Evolutionary conservation across 805 yeast species (phyloP), one percentile per base, ranked within the genome.

Genomic region (Blastobotrys muscicola): DNA sequence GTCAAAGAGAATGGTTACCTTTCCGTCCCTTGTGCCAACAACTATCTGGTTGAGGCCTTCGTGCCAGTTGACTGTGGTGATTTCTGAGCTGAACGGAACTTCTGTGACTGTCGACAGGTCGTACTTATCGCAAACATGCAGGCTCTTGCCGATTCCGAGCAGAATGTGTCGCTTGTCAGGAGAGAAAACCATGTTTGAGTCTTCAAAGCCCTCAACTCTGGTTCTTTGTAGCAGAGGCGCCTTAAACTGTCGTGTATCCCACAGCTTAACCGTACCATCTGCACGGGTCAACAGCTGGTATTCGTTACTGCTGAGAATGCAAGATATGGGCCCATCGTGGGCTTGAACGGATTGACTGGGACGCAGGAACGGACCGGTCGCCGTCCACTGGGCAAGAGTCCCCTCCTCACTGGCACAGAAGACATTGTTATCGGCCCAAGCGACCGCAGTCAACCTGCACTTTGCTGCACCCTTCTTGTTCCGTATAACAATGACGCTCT

Each of bases 31-130:
- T 3, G 49, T 45, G 8, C 65, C 65, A 5, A 51, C 51, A 13
- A 52, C 48, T 26, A 62, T 58, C 39, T 62, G 67, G 37, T 64
- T 58, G 9, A 58, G 46, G 10, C 36, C 32, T 3, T 51, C 33
- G 38, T 55, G 52, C 67, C 67, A 64, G 8, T 38, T 8, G 3
- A 55, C 49, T 9, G 46, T 23, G 5, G 50, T 43, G 2, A 53
- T 50, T 6, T 39, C 32, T 4, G 34, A 33, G 29, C 35, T 12
- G 46, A 35, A 3, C 35, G 39, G 26, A 56, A 30, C 6, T 41
- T 41, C 10, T 53, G 46, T 13, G 23, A 58, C 39, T 5, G 55
- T 47, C 3, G 57, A 34, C 13, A 60, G 45, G 42, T 61, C 67
- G 1, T 59, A 49, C 30, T 39, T 45, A 38, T 59, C 64, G 15